phyloP scores from a whole-genome alignment of 139 green algal genomes.

The Nannochloris sp. region DNA sequence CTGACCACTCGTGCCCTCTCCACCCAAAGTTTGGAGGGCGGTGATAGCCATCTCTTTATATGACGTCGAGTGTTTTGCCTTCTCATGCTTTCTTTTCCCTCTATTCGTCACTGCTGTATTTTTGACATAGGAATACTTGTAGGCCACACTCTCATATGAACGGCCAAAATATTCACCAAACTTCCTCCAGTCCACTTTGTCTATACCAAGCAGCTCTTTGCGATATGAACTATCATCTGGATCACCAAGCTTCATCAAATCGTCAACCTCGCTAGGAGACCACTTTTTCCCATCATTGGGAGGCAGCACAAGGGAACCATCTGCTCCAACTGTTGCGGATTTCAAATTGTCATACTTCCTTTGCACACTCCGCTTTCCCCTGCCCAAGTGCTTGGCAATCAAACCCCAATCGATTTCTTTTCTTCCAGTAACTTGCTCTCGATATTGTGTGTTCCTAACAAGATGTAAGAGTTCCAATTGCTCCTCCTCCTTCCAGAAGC shows the following conservation, averaged over 20 bases:
- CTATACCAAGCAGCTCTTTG: slow-evolving; percentile 16
- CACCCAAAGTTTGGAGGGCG: slow-evolving; percentile 17
- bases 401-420: slow-evolving; percentile 28
- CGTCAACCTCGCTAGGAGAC: slow-evolving; percentile 22
- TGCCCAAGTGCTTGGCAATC: slow-evolving; percentile 30
- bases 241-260: slow-evolving; percentile 27
- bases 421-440: slow-evolving; percentile 14
- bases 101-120: slow-evolving; percentile 20
- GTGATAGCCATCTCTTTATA: slow-evolving; percentile 39
- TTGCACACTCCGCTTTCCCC: slow-evolving; percentile 27
- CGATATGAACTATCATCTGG: slow-evolving; percentile 17
- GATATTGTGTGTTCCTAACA: slow-evolving; percentile 8
- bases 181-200: slow-evolving; percentile 33
- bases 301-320: slow-evolving; percentile 15
- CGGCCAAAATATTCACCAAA: slow-evolving; percentile 32
- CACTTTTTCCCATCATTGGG: slow-evolving; percentile 37
- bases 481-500: slow-evolving; percentile 30
- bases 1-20: slow-evolving; percentile 21
- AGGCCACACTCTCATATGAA: slow-evolving; percentile 28
- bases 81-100: slow-evolving; percentile 16
- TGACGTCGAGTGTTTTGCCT: slow-evolving; percentile 30
- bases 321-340: slow-evolving; percentile 2
- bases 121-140: slow-evolving; percentile 33
- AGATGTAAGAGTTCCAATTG: slow-evolving; percentile 27
- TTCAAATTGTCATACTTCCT: slow-evolving; percentile 38